Base-by-base conservation (phyloP, 1,139 yeast species). In the Yamadazyma sp. region DNA sequence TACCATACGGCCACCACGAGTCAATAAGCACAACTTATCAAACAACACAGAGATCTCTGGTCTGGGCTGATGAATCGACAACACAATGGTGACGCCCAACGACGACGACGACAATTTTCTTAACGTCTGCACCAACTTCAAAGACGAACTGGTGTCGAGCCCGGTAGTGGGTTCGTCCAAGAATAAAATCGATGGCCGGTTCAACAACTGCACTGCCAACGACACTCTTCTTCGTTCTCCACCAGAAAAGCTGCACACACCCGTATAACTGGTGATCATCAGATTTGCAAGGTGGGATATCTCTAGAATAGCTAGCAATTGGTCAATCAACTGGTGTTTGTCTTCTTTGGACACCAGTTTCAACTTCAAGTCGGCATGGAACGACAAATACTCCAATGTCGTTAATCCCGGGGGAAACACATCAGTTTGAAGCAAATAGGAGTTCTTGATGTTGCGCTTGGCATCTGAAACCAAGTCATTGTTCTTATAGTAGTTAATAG, bases 151-250 rank as follows among this genome's bases (percentile, higher is more conserved):
- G 2, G 95, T 83, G 56, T 88, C 96, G 24, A 88, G 64, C 0
- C 96, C 96, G 0, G 96, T 86, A 0, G 96, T 88, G 2, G 96
- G 95, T 52, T 88, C 96, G 56, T 88, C 96, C 33, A 88, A 62
- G 51, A 87, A 86, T 45, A 88, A 61, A 2, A 87, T 64, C 0
- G 90, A 80, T 0, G 96, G 96, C 46, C 80, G 82, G 2, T 86
- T 76, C 24, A 88, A 64, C 49, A 88, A 62, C 55, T 87, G 96
- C 14, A 86, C 80, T 0, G 89, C 96, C 38, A 87, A 76, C 39
- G 89, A 81, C 2, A 86, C 70, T 43, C 96, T 61, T 51, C 96
- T 62, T 54, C 83, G 85, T 52, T 88, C 96, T 23, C 96, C 96
- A 5, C 96, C 96, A 2, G 94, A 83, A 18, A 87, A 34, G 6